phyloP scores from a whole-genome alignment of 371 early-diverging fungal species.

The Mortierella sp. region DNA sequence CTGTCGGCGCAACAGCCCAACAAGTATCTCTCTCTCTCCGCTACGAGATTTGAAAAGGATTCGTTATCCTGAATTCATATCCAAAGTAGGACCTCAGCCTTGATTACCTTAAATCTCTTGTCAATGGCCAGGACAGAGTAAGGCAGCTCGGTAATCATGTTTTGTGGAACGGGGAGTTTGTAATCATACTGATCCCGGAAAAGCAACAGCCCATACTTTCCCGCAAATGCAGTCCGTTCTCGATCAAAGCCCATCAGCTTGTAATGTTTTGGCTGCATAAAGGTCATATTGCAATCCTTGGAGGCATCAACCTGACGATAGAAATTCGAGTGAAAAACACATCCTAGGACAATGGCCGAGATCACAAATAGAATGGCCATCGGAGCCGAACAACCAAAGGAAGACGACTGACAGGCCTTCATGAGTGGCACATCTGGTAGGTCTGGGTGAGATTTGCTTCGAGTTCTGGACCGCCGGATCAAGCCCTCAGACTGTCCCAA shows the following conservation, averaged over 20 bases:
- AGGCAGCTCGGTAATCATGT: constrained; percentile 32
- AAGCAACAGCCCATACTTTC: constrained; percentile 83
- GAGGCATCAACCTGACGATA: constrained; percentile 70
- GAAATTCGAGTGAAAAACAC: constrained; percentile 64
- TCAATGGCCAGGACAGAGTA: constrained; percentile 29
- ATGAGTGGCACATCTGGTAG: constrained; percentile 25
- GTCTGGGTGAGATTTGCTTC: constrained; percentile 50
- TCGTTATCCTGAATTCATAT: too few species aligned
- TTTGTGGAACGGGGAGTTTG: constrained; percentile 26
- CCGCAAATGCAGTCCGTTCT: constrained; percentile 79
- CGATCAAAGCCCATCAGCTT: constrained; percentile 74
- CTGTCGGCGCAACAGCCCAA: too few species aligned
- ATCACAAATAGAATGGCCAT: constrained; percentile 33
- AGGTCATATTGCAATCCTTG: constrained; percentile 80
- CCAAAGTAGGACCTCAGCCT: neutral
- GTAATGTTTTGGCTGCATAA: constrained; percentile 83
- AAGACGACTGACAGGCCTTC: constrained; percentile 29
- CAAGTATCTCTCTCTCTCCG: too few species aligned
- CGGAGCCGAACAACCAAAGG: constrained; percentile 40
- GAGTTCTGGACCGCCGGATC: constrained; percentile 31
- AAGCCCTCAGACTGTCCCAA: constrained; percentile 5
- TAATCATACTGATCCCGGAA: constrained; percentile 84
- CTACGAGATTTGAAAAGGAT: too few species aligned
- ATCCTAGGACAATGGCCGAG: constrained; percentile 29
- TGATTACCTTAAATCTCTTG: constrained; percentile 44